phyloP scores from a whole-genome alignment of 805 yeast genomes.

The Huiozyma sinensis region DNA sequence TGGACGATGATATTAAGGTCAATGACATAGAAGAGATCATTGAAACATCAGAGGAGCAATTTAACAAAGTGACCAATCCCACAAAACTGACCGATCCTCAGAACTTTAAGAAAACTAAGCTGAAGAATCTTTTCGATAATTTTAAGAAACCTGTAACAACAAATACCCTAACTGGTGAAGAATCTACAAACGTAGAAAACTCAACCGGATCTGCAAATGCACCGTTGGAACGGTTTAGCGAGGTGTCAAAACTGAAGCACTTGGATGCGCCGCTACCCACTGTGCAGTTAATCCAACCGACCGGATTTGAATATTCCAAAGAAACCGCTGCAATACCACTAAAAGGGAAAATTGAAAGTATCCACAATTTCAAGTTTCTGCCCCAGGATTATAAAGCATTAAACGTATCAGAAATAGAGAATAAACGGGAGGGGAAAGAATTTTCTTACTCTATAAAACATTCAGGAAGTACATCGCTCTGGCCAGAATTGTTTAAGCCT shows the following conservation, averaged over 20 bases:
- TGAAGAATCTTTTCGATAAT: conserved; percentile 15
- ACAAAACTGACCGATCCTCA: conserved; percentile 8
- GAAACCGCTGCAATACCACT: background rate
- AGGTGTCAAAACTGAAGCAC: conserved; percentile 10
- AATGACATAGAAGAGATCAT: background rate
- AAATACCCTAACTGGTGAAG: background rate
- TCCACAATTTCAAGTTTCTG: conserved; percentile 2
- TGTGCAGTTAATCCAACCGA: conserved; percentile 8
- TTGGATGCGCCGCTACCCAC: conserved; percentile 16
- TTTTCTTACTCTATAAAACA: background rate
- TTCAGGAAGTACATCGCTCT: conserved; percentile 7
- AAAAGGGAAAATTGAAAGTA: background rate
- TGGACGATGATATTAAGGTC: conserved; percentile 1
- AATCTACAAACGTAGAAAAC: background rate
- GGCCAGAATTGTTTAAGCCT: conserved; percentile 28
- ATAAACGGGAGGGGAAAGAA: background rate
- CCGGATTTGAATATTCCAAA: conserved; percentile 1
- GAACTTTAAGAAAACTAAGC: conserved; percentile 15
- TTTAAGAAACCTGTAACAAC: conserved; percentile 4
- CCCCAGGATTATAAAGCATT: conserved; percentile 11
- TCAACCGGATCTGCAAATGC: background rate
- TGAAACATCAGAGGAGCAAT: conserved; percentile 1
- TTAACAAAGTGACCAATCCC: conserved; percentile 3
- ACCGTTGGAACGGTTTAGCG: conserved; percentile 9
- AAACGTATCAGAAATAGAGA: conserved; percentile 3